phyloP scores from a whole-genome alignment of 495 filamentous ascomycete genomes.

The Ramalina intermedia region DNA sequence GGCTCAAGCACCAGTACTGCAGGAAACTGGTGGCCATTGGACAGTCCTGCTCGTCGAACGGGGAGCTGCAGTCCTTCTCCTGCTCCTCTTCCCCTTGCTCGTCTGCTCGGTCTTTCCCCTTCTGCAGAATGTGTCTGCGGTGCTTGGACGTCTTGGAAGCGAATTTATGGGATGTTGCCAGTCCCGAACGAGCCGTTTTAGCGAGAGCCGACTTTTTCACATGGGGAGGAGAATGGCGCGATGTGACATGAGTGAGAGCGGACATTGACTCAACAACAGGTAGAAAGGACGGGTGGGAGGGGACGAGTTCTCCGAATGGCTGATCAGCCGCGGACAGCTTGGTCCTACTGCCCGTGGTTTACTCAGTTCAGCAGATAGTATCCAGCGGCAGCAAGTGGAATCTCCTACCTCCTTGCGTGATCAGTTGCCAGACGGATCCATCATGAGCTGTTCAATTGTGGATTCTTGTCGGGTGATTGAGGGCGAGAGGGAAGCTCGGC shows the following conservation, averaged over 20 bases:
- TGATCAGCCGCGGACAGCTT: too few species aligned
- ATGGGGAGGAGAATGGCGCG: constrained; percentile 12
- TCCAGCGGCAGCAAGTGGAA: too few species aligned
- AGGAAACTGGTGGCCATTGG: constrained; percentile 47
- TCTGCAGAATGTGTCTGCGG: neutral
- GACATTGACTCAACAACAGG: constrained; percentile 9
- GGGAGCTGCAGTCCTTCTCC: constrained; percentile 4
- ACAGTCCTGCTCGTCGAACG: constrained; percentile 30
- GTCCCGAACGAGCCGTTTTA: constrained; percentile 9
- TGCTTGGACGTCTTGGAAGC: constrained; percentile 5
- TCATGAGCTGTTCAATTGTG: too few species aligned
- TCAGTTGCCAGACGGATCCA: too few species aligned
- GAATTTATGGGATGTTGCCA: constrained; percentile 4
- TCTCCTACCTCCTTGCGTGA: too few species aligned
- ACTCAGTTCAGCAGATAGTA: too few species aligned
- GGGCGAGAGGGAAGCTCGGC: too few species aligned
- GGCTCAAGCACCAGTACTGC: constrained; percentile 44
- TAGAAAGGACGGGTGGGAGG: too few species aligned
- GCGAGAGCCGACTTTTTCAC: constrained; percentile 8
- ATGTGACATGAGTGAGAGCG: constrained; percentile 5
- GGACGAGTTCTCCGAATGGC: too few species aligned
- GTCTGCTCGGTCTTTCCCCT: neutral
- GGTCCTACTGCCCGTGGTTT: too few species aligned
- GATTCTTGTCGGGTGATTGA: too few species aligned
- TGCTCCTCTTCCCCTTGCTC: constrained; percentile 1